Conservation (phyloP, 73 alveolate species). For the Paramecium sonneborni region DNA sequence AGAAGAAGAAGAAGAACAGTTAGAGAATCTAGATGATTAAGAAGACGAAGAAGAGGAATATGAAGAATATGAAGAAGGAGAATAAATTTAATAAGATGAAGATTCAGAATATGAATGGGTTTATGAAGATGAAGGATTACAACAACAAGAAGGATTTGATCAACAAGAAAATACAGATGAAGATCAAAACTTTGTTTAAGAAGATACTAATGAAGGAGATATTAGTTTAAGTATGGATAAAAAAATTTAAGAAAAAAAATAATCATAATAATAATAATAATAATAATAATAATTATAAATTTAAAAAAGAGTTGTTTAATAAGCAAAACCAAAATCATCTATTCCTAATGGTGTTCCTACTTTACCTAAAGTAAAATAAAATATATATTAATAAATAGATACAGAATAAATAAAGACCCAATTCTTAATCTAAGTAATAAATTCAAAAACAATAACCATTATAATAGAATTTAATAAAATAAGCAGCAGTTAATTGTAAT, state of each 20-base stretch:
- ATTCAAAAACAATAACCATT: background rate
- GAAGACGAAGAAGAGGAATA: constrained; percentile 29
- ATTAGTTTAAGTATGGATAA: background rate
- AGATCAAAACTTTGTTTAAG: background rate
- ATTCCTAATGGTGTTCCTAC: background rate
- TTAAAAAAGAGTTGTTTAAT: background rate
- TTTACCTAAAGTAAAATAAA: background rate
- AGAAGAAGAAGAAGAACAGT: background rate
- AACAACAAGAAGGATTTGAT: background rate
- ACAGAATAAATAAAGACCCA: background rate
- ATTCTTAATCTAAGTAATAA: background rate
- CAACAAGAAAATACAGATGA: background rate
- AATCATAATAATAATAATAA: too few relatives aligned
- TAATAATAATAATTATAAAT: too few relatives aligned
- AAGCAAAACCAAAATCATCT: background rate
- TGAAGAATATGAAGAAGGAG: too few relatives aligned
- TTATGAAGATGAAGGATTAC: background rate
- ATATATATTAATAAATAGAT: background rate
- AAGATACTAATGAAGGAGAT: constrained; percentile 46
- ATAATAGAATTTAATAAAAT: background rate
- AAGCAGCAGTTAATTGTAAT: background rate
- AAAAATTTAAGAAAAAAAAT: too few relatives aligned
- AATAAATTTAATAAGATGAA: background rate
- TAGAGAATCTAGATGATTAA: background rate
- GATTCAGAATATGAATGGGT: background rate